phyloP scores from a whole-genome alignment of 441 rosid species.

The Brassica hybrid region DNA sequence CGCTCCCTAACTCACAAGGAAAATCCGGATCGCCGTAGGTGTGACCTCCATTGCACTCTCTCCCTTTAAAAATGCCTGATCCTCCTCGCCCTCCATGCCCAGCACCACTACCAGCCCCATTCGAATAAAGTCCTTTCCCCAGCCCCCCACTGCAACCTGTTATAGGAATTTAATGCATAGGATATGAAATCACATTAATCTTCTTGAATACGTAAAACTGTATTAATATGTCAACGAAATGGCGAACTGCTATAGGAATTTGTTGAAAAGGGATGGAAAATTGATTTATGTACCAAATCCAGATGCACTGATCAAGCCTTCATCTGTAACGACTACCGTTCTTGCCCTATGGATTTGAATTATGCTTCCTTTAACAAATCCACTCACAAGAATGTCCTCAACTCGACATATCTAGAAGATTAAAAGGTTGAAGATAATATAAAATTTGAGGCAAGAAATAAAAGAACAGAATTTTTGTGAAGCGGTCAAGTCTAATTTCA shows the following conservation, averaged over 20 bases:
- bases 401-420: constrained; percentile 89
- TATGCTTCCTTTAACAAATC: constrained; percentile 87
- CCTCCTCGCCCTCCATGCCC: constrained; percentile 99
- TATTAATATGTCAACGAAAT: not conserved
- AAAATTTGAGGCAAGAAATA: not conserved
- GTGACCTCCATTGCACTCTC: constrained; percentile 82
- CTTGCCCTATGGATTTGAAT: constrained; percentile 96
- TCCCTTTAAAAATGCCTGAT: constrained; percentile 88
- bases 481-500: constrained; percentile 14
- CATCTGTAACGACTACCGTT: constrained; percentile 70
- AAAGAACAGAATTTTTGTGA: not conserved
- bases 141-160: constrained; percentile 94
- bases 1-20: constrained; percentile 99
- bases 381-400: constrained; percentile 94
- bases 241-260: constrained; percentile 10
- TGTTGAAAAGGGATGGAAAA: constrained; percentile 7
- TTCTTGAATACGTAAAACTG: constrained; percentile 12
- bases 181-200: constrained; percentile 18
- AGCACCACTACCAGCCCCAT: constrained; percentile 99
- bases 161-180: constrained; percentile 15
- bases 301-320: constrained; percentile 85
- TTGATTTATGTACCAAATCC: constrained; percentile 67
- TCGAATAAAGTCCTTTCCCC: constrained; percentile 86
- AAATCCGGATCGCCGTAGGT: constrained; percentile 87
- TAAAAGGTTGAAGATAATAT: constrained; percentile 6